phyloP scores from a whole-genome alignment of 148 eudicot genomes.

The Suaeda aralocaspica region DNA sequence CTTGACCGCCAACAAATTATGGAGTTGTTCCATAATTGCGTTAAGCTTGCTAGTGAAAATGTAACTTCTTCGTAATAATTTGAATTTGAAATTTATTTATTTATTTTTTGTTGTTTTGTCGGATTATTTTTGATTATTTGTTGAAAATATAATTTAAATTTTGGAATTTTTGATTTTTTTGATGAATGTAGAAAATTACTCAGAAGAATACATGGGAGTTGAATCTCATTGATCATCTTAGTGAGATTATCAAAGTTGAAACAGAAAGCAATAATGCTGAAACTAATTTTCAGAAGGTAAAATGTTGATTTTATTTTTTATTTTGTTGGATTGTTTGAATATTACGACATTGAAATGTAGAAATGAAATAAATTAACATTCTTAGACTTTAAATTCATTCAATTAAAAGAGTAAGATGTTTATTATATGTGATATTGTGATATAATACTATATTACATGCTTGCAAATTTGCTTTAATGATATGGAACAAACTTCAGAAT shows the following conservation, averaged over 20 bases:
- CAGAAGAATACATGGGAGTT: slow-evolving; percentile 99
- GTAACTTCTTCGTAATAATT: slow-evolving; percentile 31
- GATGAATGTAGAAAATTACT: slow-evolving; percentile 68
- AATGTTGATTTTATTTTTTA: not conserved
- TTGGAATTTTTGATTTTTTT: not conserved
- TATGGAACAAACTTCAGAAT: not conserved
- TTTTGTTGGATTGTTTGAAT: not conserved
- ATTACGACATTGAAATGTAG: not conserved
- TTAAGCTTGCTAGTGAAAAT: slow-evolving; percentile 92
- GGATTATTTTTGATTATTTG: not conserved
- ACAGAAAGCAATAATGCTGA: slow-evolving; percentile 51
- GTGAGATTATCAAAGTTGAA: slow-evolving; percentile 74
- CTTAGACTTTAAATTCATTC: too few relatives aligned
- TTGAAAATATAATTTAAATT: not conserved
- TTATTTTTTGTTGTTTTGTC: not conserved
- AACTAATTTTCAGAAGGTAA: slow-evolving; percentile 93
- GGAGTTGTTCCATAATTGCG: slow-evolving; percentile 74
- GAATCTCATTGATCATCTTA: slow-evolving; percentile 76
- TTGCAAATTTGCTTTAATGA: not conserved
- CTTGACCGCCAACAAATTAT: slow-evolving; percentile 67
- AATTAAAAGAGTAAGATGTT: not conserved
- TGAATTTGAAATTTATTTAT: not conserved
- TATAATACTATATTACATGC: not conserved
- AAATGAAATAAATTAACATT: too few relatives aligned
- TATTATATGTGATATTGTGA: too few relatives aligned